Evolutionary conservation across 208 protist genomes (phyloP), one percentile per base, ranked within the genome.

Genomic region (Angomonas ambiguus): DNA sequence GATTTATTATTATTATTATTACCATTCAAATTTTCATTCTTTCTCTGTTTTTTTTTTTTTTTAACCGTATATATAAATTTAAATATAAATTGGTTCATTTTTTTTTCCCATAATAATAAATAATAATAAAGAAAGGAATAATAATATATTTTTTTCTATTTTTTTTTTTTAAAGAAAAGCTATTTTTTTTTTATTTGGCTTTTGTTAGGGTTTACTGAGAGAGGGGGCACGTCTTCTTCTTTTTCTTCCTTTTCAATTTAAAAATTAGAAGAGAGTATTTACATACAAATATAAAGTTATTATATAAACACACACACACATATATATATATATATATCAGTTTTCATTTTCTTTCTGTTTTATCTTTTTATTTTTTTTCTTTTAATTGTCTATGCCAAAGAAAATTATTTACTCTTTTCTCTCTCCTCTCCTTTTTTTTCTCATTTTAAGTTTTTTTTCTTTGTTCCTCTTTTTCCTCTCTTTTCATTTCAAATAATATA

Each of bases 31-130:
- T 4, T 60, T 6, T 60, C 22, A 60, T 60, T 60, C 11, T 55
- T 55, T 55, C 6, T 20, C 31, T 62, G 20, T 62, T 33, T 62
- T 62, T 5, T 42, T 42, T 62, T 42, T 60, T 60, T 31, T 32
- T 6, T 31, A 3, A 4, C 20, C 38, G 18, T 32, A 6, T 60
- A 25, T 60, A 6, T 20, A 34, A 34, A 28, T 22, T 8, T 22
- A 55, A 20, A 4, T 25, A 30, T 18, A 8, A 22, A 55, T 5
- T 4, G n/a, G n/a, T n/a, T 32, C 4, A 35, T 3, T 60, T 31
- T 51, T 48, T n/a, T n/a, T n/a, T n/a, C n/a, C n/a, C n/a, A n/a
- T n/a, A n/a, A n/a, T n/a, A n/a, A n/a, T n/a, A n/a, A n/a, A n/a
- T n/a, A n/a, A n/a, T n/a, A n/a, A n/a, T n/a, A n/a, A n/a, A n/a